Evolutionary conservation across 805 yeast genomes (phyloP).

Genomic region (Kluyveromyces aestuarii): DNA sequence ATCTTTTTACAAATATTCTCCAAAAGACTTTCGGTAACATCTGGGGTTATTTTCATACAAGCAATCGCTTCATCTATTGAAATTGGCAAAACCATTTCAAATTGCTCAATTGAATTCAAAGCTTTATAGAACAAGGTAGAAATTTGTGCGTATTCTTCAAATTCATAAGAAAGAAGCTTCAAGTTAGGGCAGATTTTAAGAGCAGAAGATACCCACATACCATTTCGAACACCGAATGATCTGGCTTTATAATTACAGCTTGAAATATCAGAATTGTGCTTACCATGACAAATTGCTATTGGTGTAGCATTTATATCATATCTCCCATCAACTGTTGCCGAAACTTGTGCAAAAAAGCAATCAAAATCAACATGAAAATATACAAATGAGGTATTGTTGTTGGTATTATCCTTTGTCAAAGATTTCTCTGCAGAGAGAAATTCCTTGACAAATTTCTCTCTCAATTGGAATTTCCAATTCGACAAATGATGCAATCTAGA

Average conservation of each 20-base stretch:
- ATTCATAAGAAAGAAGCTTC: slow-evolving; percentile 59
- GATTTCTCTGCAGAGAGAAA: slow-evolving; percentile 28
- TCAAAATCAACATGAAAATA: slow-evolving; percentile 87
- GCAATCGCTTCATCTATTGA: slow-evolving; percentile 86
- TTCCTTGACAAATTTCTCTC: slow-evolving; percentile 46
- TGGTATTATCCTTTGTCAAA: slow-evolving; percentile 2
- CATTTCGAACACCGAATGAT: slow-evolving; percentile 66
- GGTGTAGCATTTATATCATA: slow-evolving; percentile 38
- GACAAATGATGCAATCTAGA: slow-evolving; percentile 87
- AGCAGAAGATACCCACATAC: slow-evolving; percentile 82
- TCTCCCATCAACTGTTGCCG: slow-evolving; percentile 44
- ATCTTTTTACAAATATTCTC: slow-evolving; percentile 18
- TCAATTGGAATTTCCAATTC: slow-evolving; percentile 71
- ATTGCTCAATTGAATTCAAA: slow-evolving; percentile 25
- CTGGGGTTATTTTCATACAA: slow-evolving; percentile 8
- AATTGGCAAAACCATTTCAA: slow-evolving; percentile 61
- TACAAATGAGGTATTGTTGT: slow-evolving; percentile 12
- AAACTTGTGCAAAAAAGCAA: slow-evolving; percentile 86
- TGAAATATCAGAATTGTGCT: slow-evolving; percentile 61
- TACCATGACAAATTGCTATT: slow-evolving; percentile 52
- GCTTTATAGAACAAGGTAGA: slow-evolving; percentile 59
- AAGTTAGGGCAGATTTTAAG: slow-evolving; percentile 55
- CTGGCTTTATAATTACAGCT: slow-evolving; percentile 90
- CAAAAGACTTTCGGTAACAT: slow-evolving; percentile 20
- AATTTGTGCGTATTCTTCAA: slow-evolving; percentile 56